A percentile compares a stretch with the other conserved stretches of the same genome.
These are phyloP conservation scores for Exophiala phaeomuriformis DNA, from an alignment of 2,329 filamentous ascomycete genomes.

Conservation along the genomic window DNA sequence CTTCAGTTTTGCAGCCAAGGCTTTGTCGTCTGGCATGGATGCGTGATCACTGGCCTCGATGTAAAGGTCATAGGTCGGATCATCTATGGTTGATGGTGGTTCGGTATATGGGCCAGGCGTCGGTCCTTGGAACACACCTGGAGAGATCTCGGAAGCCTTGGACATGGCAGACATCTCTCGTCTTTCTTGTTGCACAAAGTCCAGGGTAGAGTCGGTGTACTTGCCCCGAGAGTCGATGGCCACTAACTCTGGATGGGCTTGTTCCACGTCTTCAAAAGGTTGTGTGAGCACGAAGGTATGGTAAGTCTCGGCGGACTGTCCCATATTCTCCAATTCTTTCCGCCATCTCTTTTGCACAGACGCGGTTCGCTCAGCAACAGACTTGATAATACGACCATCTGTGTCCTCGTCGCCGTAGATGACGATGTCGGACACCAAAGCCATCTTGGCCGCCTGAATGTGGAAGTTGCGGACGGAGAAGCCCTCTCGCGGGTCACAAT, in stretches of 20 bases:
- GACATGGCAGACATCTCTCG: slow-evolving; percentile 93
- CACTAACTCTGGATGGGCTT: slow-evolving; percentile 61
- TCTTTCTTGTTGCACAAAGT: slow-evolving; percentile 84
- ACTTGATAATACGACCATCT: slow-evolving; percentile 56
- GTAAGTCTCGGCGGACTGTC: slow-evolving; percentile 56
- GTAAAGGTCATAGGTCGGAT: slow-evolving; percentile 64
- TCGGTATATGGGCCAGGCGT: slow-evolving; percentile 62
- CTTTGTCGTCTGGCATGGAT: slow-evolving; percentile 61
- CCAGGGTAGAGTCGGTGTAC: slow-evolving; percentile 69
- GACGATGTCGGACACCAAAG: slow-evolving; percentile 82
- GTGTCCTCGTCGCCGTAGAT: slow-evolving; percentile 73
- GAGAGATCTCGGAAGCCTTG: slow-evolving; percentile 74
- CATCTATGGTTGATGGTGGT: slow-evolving; percentile 32
- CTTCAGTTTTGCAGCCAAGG: slow-evolving; percentile 57
- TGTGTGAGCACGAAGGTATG: slow-evolving; percentile 74
- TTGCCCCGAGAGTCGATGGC: slow-evolving; percentile 65
- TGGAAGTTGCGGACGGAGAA: slow-evolving; percentile 97
- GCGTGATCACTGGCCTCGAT: slow-evolving; percentile 87
- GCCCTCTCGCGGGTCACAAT: slow-evolving; percentile 77
- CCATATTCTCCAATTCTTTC: slow-evolving; percentile 53
- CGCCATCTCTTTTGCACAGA: slow-evolving; percentile 71
- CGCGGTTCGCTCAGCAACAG: slow-evolving; percentile 58
- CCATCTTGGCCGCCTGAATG: slow-evolving; percentile 84
- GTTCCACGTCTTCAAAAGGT: slow-evolving; percentile 59
- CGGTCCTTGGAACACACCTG: slow-evolving; percentile 84